Percentiles rank a stretch among this genome's conserved stretches.
Evolutionary conservation across 2,329 filamentous ascomycete species (phyloP).

Genomic region (Teratosphaeria destructans): DNA sequence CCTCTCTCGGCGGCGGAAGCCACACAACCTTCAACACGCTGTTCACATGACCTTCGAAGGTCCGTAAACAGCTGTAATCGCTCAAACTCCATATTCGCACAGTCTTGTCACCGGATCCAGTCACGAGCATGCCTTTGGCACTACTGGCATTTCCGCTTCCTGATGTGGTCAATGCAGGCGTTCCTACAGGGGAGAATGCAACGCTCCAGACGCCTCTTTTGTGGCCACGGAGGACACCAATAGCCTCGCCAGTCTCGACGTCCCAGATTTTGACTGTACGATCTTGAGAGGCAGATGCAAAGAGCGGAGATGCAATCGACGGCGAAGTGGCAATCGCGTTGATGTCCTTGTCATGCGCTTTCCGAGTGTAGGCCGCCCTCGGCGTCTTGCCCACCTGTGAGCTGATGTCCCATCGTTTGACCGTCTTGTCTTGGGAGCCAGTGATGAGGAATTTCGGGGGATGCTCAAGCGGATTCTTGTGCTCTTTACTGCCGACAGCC

Average conservation of each 20-base stretch:
- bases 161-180: conserved; percentile 61
- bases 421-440: conserved; percentile 87
- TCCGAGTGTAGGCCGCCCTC: conserved; percentile 72
- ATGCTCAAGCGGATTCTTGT: conserved; percentile 62
- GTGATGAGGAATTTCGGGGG: conserved; percentile 80
- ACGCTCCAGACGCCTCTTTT: conserved; percentile 94
- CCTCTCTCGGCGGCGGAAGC: conserved; percentile 47
- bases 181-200: conserved; percentile 71
- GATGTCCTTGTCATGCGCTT: conserved; percentile 98
- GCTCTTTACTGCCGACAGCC: conserved; percentile 56
- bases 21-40: conserved; percentile 89
- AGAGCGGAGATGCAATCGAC: conserved; percentile 62
- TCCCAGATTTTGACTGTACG: conserved; percentile 97
- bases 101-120: conserved; percentile 91
- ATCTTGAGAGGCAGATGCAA: conserved; percentile 94
- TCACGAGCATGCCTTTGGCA: conserved; percentile 72
- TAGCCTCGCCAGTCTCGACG: conserved; percentile 74
- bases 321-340: conserved; percentile 70
- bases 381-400: conserved; percentile 36
- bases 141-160: conserved; percentile 51
- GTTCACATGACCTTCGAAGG: conserved; percentile 93
- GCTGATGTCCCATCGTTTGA: conserved; percentile 83
- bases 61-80: conserved; percentile 85
- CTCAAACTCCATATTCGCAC: conserved; percentile 89
- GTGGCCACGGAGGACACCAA: conserved; percentile 85